A percentile compares a stretch with the other conserved stretches of the same genome.
Evolutionary conservation across 2,329 filamentous ascomycete species (phyloP).

Genomic region (Cryphonectria naterciae): DNA sequence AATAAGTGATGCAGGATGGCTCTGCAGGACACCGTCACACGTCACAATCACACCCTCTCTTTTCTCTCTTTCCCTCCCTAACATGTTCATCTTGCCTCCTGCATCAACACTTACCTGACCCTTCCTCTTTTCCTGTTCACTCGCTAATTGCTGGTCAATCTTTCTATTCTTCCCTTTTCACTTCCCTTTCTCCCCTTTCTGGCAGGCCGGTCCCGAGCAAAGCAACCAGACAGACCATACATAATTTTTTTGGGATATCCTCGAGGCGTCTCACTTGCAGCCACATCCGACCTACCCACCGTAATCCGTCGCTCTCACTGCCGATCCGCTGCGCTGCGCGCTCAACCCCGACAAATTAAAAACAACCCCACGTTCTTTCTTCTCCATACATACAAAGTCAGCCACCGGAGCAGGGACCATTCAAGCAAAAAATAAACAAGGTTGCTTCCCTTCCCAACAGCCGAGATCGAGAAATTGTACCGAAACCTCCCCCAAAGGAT

Average conservation of each 20-base stretch:
- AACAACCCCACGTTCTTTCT: not conserved
- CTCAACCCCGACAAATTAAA: not conserved
- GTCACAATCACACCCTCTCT: not conserved
- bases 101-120: not conserved
- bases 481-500: not conserved
- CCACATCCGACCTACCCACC: not conserved
- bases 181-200: not conserved
- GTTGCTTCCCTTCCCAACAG: not conserved
- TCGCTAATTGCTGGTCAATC: slow-evolving; percentile 24
- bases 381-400: too few relatives aligned
- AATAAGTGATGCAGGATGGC: slow-evolving; percentile 15
- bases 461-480: not conserved
- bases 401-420: too few relatives aligned
- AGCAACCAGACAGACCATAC: not conserved
- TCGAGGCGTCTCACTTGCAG: not conserved
- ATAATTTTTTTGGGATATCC: not conserved
- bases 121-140: not conserved
- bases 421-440: not conserved
- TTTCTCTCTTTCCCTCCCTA: not conserved
- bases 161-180: not conserved
- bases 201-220: slow-evolving; percentile 7
- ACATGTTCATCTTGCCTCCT: not conserved
- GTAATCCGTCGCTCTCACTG: not conserved
- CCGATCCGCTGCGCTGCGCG: slow-evolving; percentile 18
- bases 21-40: not conserved